Conservation (phyloP, 805 yeast genomes). For the Starmerella bombicola region DNA sequence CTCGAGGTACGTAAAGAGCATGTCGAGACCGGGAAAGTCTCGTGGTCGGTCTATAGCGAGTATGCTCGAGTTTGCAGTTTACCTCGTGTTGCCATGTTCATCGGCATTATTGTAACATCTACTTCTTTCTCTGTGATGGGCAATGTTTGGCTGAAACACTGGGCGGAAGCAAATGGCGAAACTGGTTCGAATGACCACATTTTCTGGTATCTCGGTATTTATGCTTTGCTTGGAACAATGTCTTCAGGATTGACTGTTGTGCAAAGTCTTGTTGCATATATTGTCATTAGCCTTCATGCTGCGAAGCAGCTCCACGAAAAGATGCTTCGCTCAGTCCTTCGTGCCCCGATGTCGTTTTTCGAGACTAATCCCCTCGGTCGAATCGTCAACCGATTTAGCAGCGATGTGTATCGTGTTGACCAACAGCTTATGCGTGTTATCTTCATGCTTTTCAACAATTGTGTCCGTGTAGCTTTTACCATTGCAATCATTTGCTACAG, state of each 20-base stretch:
- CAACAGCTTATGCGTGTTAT: conserved; percentile 40
- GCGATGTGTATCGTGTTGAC: conserved; percentile 80
- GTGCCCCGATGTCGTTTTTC: conserved; percentile 89
- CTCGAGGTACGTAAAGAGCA: conserved; percentile 45
- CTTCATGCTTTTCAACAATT: conserved; percentile 29
- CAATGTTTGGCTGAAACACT: conserved; percentile 88
- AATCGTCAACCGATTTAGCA: conserved; percentile 77
- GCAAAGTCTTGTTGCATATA: conserved; percentile 43
- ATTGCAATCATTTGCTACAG: conserved; percentile 68
- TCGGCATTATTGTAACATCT: conserved; percentile 43
- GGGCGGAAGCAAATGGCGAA: conserved; percentile 82
- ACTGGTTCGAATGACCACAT: conserved; percentile 61
- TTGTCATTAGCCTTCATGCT: conserved; percentile 49
- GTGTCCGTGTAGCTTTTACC: conserved; percentile 42
- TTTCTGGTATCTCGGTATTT: conserved; percentile 59
- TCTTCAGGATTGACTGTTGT: conserved; percentile 48
- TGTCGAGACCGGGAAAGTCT: conserved; percentile 86
- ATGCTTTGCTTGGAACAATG: conserved; percentile 59
- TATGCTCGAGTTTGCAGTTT: conserved; percentile 84
- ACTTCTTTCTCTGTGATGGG: conserved; percentile 53
- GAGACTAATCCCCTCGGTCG: conserved; percentile 94
- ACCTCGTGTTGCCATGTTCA: conserved; percentile 44
- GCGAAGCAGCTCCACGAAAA: conserved; percentile 56
- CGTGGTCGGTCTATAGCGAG: conserved; percentile 68
- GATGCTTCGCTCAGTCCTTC: conserved; percentile 61